Percentiles rank a stretch among this genome's conserved stretches.
Conservation (phyloP, 202 grass and related monocot genomes). For the Tripidium arundinaceum region DNA sequence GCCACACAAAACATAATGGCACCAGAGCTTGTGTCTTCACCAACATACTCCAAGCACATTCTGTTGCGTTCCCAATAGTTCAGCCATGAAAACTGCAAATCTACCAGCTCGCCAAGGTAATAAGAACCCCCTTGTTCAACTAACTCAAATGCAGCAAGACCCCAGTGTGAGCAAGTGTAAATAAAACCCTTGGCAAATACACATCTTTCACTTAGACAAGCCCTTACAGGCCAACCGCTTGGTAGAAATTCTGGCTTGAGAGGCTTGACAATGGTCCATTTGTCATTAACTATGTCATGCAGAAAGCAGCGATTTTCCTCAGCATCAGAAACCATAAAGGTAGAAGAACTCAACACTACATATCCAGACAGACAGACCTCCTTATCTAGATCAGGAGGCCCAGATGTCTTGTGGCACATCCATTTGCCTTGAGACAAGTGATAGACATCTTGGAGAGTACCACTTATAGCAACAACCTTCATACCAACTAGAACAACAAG, state of each 20-base stretch:
- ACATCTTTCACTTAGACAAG: neutral
- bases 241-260: too few species aligned
- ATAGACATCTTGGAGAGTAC: neutral
- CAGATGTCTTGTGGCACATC: neutral
- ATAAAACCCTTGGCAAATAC: conserved; percentile 18
- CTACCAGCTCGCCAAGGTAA: neutral
- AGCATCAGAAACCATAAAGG: too few species aligned
- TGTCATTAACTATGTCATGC: neutral
- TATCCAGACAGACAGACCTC: neutral
- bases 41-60: conserved; percentile 21
- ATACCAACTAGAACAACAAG: neutral
- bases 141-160: neutral
- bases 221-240: neutral
- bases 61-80: neutral
- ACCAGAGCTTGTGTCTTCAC: too few species aligned
- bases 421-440: too few species aligned
- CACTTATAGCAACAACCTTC: neutral
- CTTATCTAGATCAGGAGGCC: neutral
- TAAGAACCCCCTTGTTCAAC: neutral
- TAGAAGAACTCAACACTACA: neutral
- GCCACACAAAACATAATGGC: conserved; percentile 5
- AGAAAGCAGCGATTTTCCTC: too few species aligned
- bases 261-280: neutral
- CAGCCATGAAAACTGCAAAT: neutral
- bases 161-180: neutral